Evolutionary conservation across 768 basidiomycete genomes (phyloP), one percentile per base, ranked within the genome.

Genomic region (Coprinopsis strossmayeri): DNA sequence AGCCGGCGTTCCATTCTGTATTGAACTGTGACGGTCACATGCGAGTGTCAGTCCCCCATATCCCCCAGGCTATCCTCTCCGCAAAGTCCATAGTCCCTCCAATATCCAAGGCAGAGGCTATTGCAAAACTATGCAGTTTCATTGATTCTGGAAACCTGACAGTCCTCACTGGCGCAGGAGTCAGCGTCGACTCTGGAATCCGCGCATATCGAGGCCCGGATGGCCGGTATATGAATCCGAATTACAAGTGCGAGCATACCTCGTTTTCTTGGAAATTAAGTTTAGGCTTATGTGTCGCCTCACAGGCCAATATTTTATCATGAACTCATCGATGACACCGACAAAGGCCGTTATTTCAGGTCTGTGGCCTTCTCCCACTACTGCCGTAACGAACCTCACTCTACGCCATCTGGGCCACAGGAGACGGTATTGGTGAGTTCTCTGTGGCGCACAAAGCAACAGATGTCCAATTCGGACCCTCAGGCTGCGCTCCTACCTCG

Each of bases 111-210:
- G 61, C 69, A 27, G 77, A 74, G 50, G 86, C 86, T 10, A 64
- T 79, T 39, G 70, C 82, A 25, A 76, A 78, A 45, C 74, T 89
- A 47, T 68, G 79, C 3, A 61, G 70, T 1, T 94, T 94, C 57
- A 64, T 95, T 17, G 66, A 72, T 0, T 67, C 72, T 3, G 90
- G 91, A n/a, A 84, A 80, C 63, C 79, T 80, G 41, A 68, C 84
- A 0, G 68, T 92, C 13, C 62, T 97, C 47, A 93, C 91, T 0
- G 93, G 93, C 2, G 95, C 95, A 0, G 95, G 95, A 5, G 89
- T 96, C 55, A 90, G 87, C 62, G 93, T 97, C 24, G 95, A 97
- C 64, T 91, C 87, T 23, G 95, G 95, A 38, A 95, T 98, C 52
- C 74, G 91, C 55, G 92, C 93, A n/a, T 96, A 97, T 65, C 72